phyloP scores from a whole-genome alignment of 2,329 filamentous ascomycete genomes.

The Mycocentrospora acerina region DNA sequence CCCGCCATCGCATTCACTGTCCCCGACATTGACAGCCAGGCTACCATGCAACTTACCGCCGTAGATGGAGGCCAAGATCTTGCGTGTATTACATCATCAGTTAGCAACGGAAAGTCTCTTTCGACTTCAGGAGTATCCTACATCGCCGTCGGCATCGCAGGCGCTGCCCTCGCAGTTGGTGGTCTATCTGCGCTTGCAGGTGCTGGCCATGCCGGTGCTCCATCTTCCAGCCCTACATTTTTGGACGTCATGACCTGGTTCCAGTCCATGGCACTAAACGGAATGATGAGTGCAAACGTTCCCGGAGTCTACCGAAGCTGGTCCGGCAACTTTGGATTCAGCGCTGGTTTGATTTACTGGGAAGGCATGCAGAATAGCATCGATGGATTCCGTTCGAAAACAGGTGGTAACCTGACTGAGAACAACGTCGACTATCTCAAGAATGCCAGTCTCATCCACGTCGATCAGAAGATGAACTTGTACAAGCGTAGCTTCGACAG shows the following conservation, averaged over 20 bases:
- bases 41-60: constrained; percentile 72
- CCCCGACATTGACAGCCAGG: constrained; percentile 85
- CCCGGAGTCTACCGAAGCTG: constrained; percentile 88
- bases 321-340: constrained; percentile 90
- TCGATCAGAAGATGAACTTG: constrained; percentile 58
- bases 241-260: constrained; percentile 85
- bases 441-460: constrained; percentile 74
- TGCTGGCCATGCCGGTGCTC: constrained; percentile 53
- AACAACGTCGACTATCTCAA: constrained; percentile 73
- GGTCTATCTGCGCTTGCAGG: constrained; percentile 68
- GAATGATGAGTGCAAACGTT: constrained; percentile 90
- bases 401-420: constrained; percentile 84
- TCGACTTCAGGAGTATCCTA: constrained; percentile 76
- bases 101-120: constrained; percentile 86
- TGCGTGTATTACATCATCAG: constrained; percentile 78
- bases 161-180: constrained; percentile 74
- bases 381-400: constrained; percentile 75
- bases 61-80: constrained; percentile 63
- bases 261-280: constrained; percentile 90
- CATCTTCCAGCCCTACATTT: constrained; percentile 78
- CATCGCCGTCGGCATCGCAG: constrained; percentile 79
- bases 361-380: constrained; percentile 76
- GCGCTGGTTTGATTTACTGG: constrained; percentile 82
- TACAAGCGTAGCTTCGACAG: constrained; percentile 55
- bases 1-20: constrained; percentile 87